Conservation (phyloP, 1,284 basidiomycete genomes). For the Volvariella surrecta region DNA sequence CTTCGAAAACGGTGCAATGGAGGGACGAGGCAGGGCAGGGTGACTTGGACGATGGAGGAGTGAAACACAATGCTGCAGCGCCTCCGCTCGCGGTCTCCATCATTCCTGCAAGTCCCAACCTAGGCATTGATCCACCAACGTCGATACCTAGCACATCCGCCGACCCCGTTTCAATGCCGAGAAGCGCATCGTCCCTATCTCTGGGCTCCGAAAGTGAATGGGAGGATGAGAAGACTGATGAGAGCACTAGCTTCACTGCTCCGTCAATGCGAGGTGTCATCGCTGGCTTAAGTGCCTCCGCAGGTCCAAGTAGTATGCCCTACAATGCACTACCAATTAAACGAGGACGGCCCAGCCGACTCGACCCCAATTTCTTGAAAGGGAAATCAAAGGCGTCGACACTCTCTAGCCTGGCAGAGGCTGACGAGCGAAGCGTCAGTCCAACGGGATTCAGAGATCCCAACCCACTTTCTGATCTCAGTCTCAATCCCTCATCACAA, state of each 20-base stretch:
- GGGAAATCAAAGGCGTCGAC: conserved; percentile 35
- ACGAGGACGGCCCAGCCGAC: conserved; percentile 50
- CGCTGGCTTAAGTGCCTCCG: conserved; percentile 9
- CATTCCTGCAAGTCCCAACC: conserved; percentile 31
- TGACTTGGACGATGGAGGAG: conserved; percentile 63
- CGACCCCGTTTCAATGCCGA: conserved; percentile 9
- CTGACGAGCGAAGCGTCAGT: conserved; percentile 44
- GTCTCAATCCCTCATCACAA: conserved; percentile 39
- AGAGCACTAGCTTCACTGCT: conserved; percentile 50
- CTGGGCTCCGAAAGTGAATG: conserved; percentile 75
- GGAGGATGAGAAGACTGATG: conserved; percentile 81
- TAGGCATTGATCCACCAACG: conserved; percentile 3
- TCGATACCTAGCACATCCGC: conserved; percentile 12
- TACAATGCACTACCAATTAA: conserved; percentile 24
- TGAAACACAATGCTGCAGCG: conserved; percentile 14
- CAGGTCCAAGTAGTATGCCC: conserved; percentile 2
- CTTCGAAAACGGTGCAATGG: conserved; percentile 81
- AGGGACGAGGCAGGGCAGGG: conserved; percentile 84
- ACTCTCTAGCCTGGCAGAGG: conserved; percentile 61
- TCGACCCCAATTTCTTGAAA: conserved; percentile 65
- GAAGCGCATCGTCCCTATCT: conserved; percentile 28
- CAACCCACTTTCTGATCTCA: conserved; percentile 52
- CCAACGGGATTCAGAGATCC: conserved; percentile 20
- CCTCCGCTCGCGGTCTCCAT: conserved; percentile 25
- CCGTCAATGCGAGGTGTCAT: conserved; percentile 24